Conservation (phyloP, 148 eudicot species). For the Euryodendron excelsum region DNA sequence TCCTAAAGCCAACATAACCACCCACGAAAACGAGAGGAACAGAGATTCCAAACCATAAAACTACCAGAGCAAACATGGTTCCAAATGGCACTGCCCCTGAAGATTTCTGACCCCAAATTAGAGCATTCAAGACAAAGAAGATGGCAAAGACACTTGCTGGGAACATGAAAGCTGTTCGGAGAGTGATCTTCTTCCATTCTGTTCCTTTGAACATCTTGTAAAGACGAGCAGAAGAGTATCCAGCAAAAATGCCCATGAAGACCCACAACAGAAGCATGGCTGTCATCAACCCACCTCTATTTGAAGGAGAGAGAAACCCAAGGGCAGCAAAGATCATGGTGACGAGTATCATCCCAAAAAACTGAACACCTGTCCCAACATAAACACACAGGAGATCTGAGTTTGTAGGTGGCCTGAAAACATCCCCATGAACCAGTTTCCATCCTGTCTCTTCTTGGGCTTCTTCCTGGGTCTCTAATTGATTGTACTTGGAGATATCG, state of each 20-base stretch:
- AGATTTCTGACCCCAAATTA: constrained; percentile 41
- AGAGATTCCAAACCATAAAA: constrained; percentile 40
- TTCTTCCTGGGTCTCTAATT: constrained; percentile 35
- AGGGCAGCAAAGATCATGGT: constrained; percentile 37
- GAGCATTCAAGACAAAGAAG: constrained; percentile 37
- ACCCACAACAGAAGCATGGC: constrained; percentile 40
- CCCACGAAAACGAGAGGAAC: constrained; percentile 35
- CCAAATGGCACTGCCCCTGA: constrained; percentile 46
- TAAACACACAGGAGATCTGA: constrained; percentile 39
- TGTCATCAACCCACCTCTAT: constrained; percentile 44
- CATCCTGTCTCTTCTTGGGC: constrained; percentile 38
- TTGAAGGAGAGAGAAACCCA: constrained; percentile 41
- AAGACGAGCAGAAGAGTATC: constrained; percentile 35
- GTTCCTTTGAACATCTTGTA: constrained; percentile 42
- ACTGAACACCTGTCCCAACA: constrained; percentile 44
- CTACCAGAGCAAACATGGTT: constrained; percentile 38
- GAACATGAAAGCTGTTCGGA: constrained; percentile 36
- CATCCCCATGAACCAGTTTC: constrained; percentile 36
- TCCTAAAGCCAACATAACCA: constrained; percentile 31
- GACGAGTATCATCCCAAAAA: constrained; percentile 35
- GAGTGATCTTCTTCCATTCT: constrained; percentile 40
- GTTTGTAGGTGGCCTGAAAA: constrained; percentile 33
- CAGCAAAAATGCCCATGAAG: constrained; percentile 44
- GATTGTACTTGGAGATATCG: constrained; percentile 41
- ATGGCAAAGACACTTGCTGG: constrained; percentile 33